Evolutionary conservation across 2,329 filamentous ascomycete genomes (phyloP), one percentile per base, ranked within the genome.

Genomic region (Penicillium sp.): DNA sequence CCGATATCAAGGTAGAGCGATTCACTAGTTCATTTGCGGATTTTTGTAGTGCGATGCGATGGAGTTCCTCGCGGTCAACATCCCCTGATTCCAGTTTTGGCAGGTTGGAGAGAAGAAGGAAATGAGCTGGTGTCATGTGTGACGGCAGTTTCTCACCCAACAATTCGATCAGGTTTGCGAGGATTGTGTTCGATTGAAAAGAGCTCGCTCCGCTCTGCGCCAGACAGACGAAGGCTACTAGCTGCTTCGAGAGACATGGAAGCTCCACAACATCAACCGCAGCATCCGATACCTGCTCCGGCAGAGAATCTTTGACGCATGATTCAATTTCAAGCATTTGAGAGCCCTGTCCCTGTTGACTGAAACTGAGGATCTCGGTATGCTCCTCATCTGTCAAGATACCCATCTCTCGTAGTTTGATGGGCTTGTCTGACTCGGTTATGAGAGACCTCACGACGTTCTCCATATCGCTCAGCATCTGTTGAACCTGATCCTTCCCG

Each of bases 241-340:
- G 22, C 22, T 45, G 42, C 42, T 45, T 45, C 22, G 42, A 45
- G 10, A 45, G 42, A 45, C 5, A 26, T 24, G 42, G 42, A 17
- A 45, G 42, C 42, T 45, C 42, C 22, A 45, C 42, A 45, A 45
- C 42, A 26, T 45, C 42, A 26, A 45, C 42, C 22, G 42, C 19
- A 12, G 42, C 42, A 45, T 45, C 42, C 15, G 5, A 2, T 13
- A 45, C 17, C 19, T 44, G 40, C n/a, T 24, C 42, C 3, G 42
- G 19, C 13, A 26, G 22, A 26, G 22, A 26, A 1, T 15, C 12
- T 45, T 26, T 45, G 42, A 45, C 26, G 22, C 22, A 45, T 26
- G 42, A 45, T 45, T 45, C 42, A 45, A 45, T 45, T 15, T 45
- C 42, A 45, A 15, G 15, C 42, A 45, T 26, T 13, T 45, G 42